phyloP scores from a whole-genome alignment of 257 asterid genomes.

The Solanum chmielewskii region DNA sequence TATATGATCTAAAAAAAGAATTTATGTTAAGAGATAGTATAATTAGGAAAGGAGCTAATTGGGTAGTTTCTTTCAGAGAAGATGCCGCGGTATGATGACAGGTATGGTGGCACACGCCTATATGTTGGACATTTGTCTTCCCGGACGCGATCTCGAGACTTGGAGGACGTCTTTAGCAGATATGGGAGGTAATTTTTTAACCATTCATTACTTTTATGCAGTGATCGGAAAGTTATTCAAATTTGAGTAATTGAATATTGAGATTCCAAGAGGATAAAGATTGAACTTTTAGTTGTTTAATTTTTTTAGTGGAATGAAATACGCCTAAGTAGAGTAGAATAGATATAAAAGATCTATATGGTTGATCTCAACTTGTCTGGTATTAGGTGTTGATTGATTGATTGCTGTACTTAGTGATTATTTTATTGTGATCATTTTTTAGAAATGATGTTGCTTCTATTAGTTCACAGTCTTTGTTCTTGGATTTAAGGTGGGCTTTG shows the following conservation, averaged over 20 bases:
- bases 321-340: not conserved
- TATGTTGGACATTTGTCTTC: slow-evolving; percentile 50
- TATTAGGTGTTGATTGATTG: not conserved
- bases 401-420: not conserved
- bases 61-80: slow-evolving; percentile 10
- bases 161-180: slow-evolving; percentile 46
- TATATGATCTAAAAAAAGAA: too few relatives aligned
- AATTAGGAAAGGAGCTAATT: not conserved
- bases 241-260: not conserved
- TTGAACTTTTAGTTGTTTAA: not conserved
- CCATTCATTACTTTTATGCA: not conserved
- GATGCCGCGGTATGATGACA: slow-evolving; percentile 55
- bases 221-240: not conserved
- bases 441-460: not conserved
- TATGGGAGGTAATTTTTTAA: slow-evolving; percentile 34
- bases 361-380: not conserved
- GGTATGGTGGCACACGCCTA: slow-evolving; percentile 36
- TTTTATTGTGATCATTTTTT: not conserved
- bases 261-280: not conserved
- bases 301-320: not conserved
- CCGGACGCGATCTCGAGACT: slow-evolving; percentile 47
- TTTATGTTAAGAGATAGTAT: not conserved
- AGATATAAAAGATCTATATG: not conserved
- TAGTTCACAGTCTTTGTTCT: not conserved
- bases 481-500: not conserved